Conservation (phyloP, 2,329 filamentous ascomycete genomes). For the Penicillium sp. region DNA sequence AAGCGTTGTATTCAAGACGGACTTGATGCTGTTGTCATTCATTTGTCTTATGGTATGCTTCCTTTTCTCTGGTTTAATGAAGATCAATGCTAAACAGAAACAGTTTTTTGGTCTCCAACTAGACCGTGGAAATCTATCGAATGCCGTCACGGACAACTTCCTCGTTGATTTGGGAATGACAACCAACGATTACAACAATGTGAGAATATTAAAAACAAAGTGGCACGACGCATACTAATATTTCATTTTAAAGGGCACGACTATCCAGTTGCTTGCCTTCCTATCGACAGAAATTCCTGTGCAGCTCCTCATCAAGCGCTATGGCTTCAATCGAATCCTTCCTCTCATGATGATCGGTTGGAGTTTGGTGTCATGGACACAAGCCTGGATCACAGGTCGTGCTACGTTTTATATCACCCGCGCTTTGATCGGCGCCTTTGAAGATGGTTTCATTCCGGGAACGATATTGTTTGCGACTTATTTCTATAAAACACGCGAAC, state of each 20-base stretch:
- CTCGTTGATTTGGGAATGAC: slow-evolving; percentile 42
- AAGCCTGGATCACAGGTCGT: slow-evolving; percentile 48
- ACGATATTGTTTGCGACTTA: slow-evolving; percentile 58
- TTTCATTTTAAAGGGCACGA: slow-evolving; percentile 44
- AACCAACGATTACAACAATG: slow-evolving; percentile 43
- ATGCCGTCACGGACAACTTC: slow-evolving; percentile 59
- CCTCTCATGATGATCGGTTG: slow-evolving; percentile 55
- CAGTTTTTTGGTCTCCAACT: slow-evolving; percentile 63
- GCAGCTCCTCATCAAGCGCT: slow-evolving; percentile 56
- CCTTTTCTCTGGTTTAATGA: slow-evolving; percentile 9
- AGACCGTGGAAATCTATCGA: slow-evolving; percentile 58
- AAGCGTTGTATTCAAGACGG: slow-evolving; percentile 27
- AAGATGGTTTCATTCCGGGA: slow-evolving; percentile 62
- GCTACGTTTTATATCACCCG: slow-evolving; percentile 41
- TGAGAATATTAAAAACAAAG: slow-evolving; percentile 32
- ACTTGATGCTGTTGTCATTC: slow-evolving; percentile 13
- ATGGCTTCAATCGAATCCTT: slow-evolving; percentile 57
- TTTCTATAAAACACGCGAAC: slow-evolving; percentile 66
- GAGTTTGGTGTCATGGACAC: slow-evolving; percentile 50
- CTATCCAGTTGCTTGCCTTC: slow-evolving; percentile 44
- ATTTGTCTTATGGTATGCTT: slow-evolving; percentile 20
- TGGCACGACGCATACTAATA: slow-evolving; percentile 36
- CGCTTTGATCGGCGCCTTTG: slow-evolving; percentile 44
- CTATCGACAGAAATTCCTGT: slow-evolving; percentile 57
- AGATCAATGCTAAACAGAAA: background rate